These are phyloP conservation scores for Cystofilobasidium macerans DNA, from an alignment of 768 basidiomycete genomes.

Conservation along the genomic window DNA sequence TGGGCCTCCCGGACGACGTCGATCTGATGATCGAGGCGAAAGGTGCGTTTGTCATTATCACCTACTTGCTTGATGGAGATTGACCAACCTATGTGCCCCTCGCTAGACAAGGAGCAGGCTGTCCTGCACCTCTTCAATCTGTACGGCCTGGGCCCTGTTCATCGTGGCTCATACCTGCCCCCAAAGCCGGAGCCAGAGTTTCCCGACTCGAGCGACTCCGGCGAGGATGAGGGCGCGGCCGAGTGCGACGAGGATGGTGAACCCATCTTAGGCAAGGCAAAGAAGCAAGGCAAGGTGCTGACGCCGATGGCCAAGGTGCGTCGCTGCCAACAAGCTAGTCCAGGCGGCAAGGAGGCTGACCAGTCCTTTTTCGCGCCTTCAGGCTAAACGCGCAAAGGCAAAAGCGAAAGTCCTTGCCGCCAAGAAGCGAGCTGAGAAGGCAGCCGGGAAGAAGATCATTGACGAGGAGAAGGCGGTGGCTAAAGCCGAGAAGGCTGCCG, in stretches of 20 bases:
- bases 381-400: conserved; percentile 19
- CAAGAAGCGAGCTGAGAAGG: neutral
- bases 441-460: neutral
- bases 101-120: conserved; percentile 27
- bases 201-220: conserved; percentile 10
- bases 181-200: conserved; percentile 13
- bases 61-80: no score
- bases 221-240: conserved; percentile 14
- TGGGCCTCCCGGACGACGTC: conserved; percentile 6
- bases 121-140: conserved; percentile 26
- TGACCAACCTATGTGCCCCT: no score
- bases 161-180: conserved; percentile 19
- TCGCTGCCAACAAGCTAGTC: neutral
- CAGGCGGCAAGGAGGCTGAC: no score
- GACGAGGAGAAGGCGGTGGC: neutral
- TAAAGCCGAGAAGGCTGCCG: neutral
- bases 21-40: conserved; percentile 48
- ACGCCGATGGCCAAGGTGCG: conserved; percentile 23
- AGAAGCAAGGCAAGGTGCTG: neutral
- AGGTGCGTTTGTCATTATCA: conserved; percentile 46
- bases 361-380: neutral
- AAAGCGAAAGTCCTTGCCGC: conserved; percentile 16
- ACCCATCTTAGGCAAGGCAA: neutral
- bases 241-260: conserved; percentile 10
- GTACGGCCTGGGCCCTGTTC: conserved; percentile 19